A percentile compares a stretch with the other conserved stretches of the same genome.
Evolutionary conservation across 768 basidiomycete species (phyloP).

Genomic region (Udeniomyces megalosporus): DNA sequence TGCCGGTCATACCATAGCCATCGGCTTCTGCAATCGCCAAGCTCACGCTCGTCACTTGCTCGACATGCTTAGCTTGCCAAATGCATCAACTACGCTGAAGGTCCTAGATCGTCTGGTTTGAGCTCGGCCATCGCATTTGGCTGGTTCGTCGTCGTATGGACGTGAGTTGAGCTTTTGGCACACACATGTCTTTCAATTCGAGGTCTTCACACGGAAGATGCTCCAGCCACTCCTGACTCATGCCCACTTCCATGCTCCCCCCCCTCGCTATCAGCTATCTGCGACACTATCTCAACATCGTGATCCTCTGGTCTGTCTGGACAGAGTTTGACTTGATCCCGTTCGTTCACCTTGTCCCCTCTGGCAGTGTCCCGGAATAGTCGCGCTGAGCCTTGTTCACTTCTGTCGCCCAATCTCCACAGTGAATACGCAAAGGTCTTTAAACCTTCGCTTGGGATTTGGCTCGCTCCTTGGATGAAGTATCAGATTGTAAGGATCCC

Average conservation of each 20-base stretch:
- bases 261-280: slow-evolving; percentile 84
- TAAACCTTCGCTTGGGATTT: slow-evolving; percentile 47
- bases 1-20: slow-evolving; percentile 56
- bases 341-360: slow-evolving; percentile 30
- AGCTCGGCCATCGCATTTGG: slow-evolving; percentile 48
- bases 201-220: no score
- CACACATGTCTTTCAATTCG: no score
- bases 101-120: slow-evolving; percentile 6
- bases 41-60: not conserved
- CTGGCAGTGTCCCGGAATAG: no score
- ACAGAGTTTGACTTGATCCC: slow-evolving; percentile 57
- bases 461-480: slow-evolving; percentile 39
- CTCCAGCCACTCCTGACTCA: no score
- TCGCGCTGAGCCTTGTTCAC: no score
- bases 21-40: no score
- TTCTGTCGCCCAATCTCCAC: not conserved
- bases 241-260: no score
- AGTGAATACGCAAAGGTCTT: slow-evolving; percentile 46
- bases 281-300: slow-evolving; percentile 77
- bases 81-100: slow-evolving; percentile 66
- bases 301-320: slow-evolving; percentile 78
- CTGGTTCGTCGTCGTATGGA: slow-evolving; percentile 58
- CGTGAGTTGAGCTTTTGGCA: no score
- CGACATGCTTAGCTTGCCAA: slow-evolving; percentile 49
- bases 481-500: slow-evolving; percentile 34